Evolutionary conservation across 768 basidiomycete genomes (phyloP), one percentile per base, ranked within the genome.

Genomic region (Hypholoma sublateritium): DNA sequence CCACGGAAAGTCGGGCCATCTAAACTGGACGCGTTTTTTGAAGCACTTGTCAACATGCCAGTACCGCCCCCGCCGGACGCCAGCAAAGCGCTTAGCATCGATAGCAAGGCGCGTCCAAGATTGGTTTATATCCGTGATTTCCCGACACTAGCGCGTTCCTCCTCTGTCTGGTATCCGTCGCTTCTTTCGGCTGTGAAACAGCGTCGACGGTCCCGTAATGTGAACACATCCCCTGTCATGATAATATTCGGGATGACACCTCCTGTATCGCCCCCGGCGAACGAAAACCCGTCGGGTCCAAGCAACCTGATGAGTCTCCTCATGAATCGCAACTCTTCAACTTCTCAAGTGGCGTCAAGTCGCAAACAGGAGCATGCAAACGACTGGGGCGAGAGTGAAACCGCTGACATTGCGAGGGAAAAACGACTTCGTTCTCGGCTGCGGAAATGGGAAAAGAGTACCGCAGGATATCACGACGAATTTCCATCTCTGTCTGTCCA

Each of bases 241-340:
- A 92, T 97, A 46, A 78, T 97, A 16, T 90, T 96, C 64, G 93
- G 93, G n/a, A 85, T 92, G 65, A 87, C 89, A 0, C 93, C 94
- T 24, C 74, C 90, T 3, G 72, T 93, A n/a, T 73, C 83, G 13
- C 79, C 82, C n/a, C 74, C 82, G 9, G 61, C 63, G 47, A 71
- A 64, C 36, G 63, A 53, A 24, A 62, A 69, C 5, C 56, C 67
- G 22, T 58, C 72, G 3, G 63, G 63, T 1, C 64, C 76, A 14
- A 68, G 67, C 21, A 74, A 65, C 13, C 57, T 84, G 6, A 63
- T 83, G 52, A 78, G 72, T 59, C 61, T 82, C 47, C 68, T 82
- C 32, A 78, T 78, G 70, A 80, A 70, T 60, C 77, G 77, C 44
- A 75, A 65, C 47, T 50, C 72, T 9, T 67, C 75, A 1, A 58